Evolutionary conservation across 495 filamentous ascomycete species (phyloP), one percentile per base, ranked within the genome.

Genomic region (Achaetomiella virescens): DNA sequence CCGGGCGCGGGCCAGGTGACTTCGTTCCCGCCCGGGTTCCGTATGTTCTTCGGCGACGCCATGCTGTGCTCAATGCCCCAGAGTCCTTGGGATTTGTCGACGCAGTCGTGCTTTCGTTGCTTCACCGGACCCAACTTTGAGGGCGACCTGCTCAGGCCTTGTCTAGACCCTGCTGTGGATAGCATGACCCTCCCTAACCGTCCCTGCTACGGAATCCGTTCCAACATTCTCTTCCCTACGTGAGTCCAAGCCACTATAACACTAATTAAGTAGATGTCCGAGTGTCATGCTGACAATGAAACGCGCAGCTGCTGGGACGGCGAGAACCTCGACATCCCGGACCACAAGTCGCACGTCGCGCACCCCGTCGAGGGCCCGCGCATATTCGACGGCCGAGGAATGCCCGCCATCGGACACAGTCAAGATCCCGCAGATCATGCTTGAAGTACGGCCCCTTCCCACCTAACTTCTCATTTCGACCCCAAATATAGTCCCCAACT

Each of bases 281-380:
- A 2, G 9, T 1, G 5, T 24, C 15, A 29, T n/a, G 44, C 22
- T 44, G n/a, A 31, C 20, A 7, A 45, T 37, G 24, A n/a, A n/a
- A n/a, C n/a, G n/a, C 21, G 25, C 22, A 70, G 63, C 48, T 71
- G 66, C 56, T 66, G 69, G 66, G 69, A 71, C 21, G 67, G 69
- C 29, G 62, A 61, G 54, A 68, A 69, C 33, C 61, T 71, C 10
- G 67, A 71, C 47, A 63, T 58, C 6, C 41, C 48, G 1, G 64
- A 70, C 53, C 69, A 71, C 47, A 68, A 63, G 52, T 57, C 61
- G 40, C 67, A 71, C 37, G 65, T 71, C 49, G 52, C 69, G 17
- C 68, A 71, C 37, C 61, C 67, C 17, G 63, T 57, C 21, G 65
- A 33, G 18, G 66, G 66, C 2, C 69, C 66, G 18, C 68, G 65